Evolutionary conservation across 176 grass and related monocot species (phyloP).

Genomic region (Oropetium thomaeum): DNA sequence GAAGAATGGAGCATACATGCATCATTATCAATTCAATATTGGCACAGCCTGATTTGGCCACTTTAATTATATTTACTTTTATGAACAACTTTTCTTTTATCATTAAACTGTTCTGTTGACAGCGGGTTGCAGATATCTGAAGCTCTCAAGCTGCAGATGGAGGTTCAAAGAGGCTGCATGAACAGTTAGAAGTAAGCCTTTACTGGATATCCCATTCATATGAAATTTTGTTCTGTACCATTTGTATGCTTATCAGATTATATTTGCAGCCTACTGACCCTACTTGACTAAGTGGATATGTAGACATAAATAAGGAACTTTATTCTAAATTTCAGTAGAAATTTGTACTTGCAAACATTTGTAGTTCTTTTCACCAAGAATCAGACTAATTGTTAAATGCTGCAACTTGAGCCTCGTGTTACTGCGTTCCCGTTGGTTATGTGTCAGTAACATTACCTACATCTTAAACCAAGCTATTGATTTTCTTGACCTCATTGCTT

Average conservation of each 20-base stretch:
- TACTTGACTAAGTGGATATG: not conserved
- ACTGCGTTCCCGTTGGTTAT: too few relatives aligned
- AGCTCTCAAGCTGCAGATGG: conserved; percentile 93
- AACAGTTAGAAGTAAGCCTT: conserved; percentile 89
- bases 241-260: not conserved
- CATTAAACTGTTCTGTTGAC: conserved; percentile 27
- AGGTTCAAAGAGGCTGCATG: conserved; percentile 87
- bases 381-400: not conserved
- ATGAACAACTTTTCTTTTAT: conserved; percentile 4
- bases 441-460: not conserved
- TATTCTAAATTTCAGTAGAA: not conserved
- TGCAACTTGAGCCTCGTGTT: not conserved
- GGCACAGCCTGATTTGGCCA: not conserved
- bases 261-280: not conserved
- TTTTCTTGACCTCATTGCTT: not conserved
- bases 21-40: not conserved
- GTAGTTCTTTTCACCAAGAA: not conserved
- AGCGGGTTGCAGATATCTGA: conserved; percentile 85
- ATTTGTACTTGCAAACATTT: not conserved
- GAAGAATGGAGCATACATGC: conserved; percentile 8
- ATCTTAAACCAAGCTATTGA: not conserved
- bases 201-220: not conserved
- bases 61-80: not conserved
- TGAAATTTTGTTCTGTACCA: not conserved
- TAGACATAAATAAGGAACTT: not conserved